Conservation (phyloP, 768 basidiomycete genomes). For the Amanita inopinata region DNA sequence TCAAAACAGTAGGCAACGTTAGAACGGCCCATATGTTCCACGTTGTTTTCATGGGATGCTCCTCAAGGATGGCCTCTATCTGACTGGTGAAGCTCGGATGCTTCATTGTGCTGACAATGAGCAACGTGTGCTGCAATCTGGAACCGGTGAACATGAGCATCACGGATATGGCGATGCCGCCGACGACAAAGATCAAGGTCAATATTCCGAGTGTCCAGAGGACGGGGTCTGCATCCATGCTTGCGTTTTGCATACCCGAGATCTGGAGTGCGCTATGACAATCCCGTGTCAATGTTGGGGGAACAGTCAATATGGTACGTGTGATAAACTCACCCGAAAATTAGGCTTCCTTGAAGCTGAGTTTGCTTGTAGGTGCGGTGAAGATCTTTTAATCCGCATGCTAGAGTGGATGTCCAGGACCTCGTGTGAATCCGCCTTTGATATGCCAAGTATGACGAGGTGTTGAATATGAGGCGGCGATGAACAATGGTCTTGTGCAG, state of each 20-base stretch:
- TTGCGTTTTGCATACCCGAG: not conserved
- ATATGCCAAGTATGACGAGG: no score
- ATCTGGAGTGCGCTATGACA: not conserved
- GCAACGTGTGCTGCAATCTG: not conserved
- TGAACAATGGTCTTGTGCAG: not conserved
- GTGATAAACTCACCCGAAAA: not conserved
- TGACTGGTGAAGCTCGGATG: not conserved
- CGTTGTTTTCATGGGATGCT: not conserved
- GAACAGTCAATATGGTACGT: not conserved
- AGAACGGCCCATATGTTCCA: not conserved
- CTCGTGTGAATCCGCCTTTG: not conserved
- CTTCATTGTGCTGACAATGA: not conserved
- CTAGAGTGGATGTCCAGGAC: not conserved
- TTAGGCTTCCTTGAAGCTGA: not conserved
- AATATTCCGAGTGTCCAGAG: not conserved
- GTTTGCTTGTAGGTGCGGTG: not conserved
- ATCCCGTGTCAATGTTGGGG: no score
- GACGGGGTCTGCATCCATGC: not conserved
- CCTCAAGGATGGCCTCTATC: not conserved
- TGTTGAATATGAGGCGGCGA: no score
- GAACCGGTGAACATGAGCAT: not conserved
- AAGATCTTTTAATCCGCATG: not conserved
- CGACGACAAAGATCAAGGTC: not conserved
- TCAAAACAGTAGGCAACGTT: not conserved
- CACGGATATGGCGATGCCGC: not conserved